Percentiles rank a stretch among this genome's conserved stretches.
phyloP scores from a whole-genome alignment of 2,329 filamentous ascomycete species.

The Paradendryphiella salina region DNA sequence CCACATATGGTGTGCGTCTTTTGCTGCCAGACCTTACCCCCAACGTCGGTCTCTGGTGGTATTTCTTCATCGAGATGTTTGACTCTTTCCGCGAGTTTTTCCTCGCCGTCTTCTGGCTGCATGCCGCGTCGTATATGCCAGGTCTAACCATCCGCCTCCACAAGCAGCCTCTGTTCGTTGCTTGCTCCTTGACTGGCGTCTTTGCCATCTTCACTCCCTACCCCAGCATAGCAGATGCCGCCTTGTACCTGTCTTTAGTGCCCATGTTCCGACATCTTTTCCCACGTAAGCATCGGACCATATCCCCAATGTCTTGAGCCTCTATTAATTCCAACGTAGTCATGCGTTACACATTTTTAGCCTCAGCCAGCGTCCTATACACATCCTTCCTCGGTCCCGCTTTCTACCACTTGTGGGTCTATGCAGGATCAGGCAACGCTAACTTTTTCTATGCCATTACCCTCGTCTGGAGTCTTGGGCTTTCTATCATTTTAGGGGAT shows the following conservation, averaged over 20 bases:
- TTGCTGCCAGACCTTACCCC: conserved; percentile 90
- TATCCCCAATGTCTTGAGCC: too few relatives aligned
- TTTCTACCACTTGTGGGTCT: conserved; percentile 98
- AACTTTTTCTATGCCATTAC: conserved; percentile 99
- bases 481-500: conserved; percentile 85
- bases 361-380: conserved; percentile 81
- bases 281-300: conserved; percentile 66
- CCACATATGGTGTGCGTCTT: conserved; percentile 91
- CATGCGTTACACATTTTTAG: conserved; percentile 91
- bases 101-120: conserved; percentile 96
- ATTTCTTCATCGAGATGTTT: conserved; percentile 99
- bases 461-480: conserved; percentile 91
- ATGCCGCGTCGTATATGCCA: conserved; percentile 85
- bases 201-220: conserved; percentile 98
- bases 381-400: conserved; percentile 86
- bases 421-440: conserved; percentile 94
- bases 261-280: conserved; percentile 90
- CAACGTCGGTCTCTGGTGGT: conserved; percentile 98
- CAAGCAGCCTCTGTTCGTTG: conserved; percentile 81
- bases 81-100: conserved; percentile 98
- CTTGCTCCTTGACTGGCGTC: conserved; percentile 82
- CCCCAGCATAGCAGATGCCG: conserved; percentile 87
- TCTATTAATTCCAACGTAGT: conserved; percentile 53
- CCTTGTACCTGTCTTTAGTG: conserved; percentile 79
- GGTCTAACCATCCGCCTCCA: conserved; percentile 82